Conservation (phyloP, 768 basidiomycete genomes). For the Mycena indigotica region DNA sequence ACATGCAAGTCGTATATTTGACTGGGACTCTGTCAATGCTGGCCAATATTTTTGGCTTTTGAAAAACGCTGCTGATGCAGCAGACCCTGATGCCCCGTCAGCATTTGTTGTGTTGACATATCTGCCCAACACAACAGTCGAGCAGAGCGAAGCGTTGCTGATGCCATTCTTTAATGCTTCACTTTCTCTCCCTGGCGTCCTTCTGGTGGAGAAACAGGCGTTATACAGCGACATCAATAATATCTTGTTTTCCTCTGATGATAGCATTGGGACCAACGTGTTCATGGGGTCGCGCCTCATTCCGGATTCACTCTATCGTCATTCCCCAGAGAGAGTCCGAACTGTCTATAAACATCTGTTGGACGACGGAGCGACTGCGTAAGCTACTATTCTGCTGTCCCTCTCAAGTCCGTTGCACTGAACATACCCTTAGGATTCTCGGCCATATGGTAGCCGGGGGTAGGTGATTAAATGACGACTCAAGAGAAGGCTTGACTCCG, state of each 20-base stretch:
- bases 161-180: conserved; percentile 27
- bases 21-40: conserved; percentile 32
- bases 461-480: neutral
- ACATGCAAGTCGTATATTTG: conserved; percentile 39
- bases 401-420: neutral
- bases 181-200: conserved; percentile 19
- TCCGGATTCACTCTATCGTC: conserved; percentile 18
- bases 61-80: conserved; percentile 5
- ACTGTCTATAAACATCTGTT: conserved; percentile 25
- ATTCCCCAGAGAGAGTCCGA: conserved; percentile 20
- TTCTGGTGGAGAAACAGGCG: conserved; percentile 4
- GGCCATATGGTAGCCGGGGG: conserved; percentile 25
- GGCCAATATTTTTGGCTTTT: conserved; percentile 34
- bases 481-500: neutral
- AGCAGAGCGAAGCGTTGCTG: conserved; percentile 19
- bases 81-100: conserved; percentile 2
- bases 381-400: neutral
- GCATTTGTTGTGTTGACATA: conserved; percentile 25
- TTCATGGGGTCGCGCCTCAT: conserved; percentile 25
- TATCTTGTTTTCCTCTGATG: conserved; percentile 18
- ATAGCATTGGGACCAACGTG: conserved; percentile 10
- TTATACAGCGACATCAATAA: conserved; percentile 19
- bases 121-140: conserved; percentile 11
- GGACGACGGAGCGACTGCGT: conserved; percentile 20
- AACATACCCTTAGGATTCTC: conserved; percentile 22